These are phyloP conservation scores for Zygoascus meyerae DNA, from an alignment of 1,139 yeast species.

Conservation along the genomic window DNA sequence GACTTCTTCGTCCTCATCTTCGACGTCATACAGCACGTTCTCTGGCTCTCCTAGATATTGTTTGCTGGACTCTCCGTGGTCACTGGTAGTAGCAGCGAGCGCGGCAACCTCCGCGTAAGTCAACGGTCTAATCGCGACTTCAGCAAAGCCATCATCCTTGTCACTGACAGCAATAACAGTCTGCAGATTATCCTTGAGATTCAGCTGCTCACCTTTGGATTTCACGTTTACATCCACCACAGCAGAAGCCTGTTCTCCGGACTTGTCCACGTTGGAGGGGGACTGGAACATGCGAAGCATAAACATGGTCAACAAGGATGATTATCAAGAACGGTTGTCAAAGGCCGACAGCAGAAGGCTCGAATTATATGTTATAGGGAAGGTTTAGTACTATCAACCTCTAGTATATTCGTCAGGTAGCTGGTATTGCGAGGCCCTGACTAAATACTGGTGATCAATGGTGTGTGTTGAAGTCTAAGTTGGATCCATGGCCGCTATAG, in stretches of 20 bases:
- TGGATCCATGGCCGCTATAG: background rate
- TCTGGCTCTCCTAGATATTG: constrained; percentile 8
- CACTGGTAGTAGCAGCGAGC: constrained; percentile 9
- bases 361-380: background rate
- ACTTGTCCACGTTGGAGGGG: background rate
- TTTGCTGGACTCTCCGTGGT: constrained; percentile 4
- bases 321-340: too few species aligned
- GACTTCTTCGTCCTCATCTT: constrained; percentile 10
- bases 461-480: constrained; percentile 1
- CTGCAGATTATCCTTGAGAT: constrained; percentile 4
- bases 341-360: background rate
- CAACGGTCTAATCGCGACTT: constrained; percentile 41
- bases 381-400: background rate
- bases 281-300: constrained; percentile 6
- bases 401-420: background rate
- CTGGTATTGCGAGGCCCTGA: background rate
- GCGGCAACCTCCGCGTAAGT: constrained; percentile 51
- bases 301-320: background rate
- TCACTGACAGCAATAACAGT: constrained; percentile 16
- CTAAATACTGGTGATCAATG: background rate
- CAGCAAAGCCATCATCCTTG: constrained; percentile 40
- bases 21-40: constrained; percentile 7
- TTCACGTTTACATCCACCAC: constrained; percentile 2
- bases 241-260: background rate
- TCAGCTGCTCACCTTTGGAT: constrained; percentile 1